Evolutionary conservation across 306 rosid genomes (phyloP).

Genomic region (Sphenostylis stenocarpa): DNA sequence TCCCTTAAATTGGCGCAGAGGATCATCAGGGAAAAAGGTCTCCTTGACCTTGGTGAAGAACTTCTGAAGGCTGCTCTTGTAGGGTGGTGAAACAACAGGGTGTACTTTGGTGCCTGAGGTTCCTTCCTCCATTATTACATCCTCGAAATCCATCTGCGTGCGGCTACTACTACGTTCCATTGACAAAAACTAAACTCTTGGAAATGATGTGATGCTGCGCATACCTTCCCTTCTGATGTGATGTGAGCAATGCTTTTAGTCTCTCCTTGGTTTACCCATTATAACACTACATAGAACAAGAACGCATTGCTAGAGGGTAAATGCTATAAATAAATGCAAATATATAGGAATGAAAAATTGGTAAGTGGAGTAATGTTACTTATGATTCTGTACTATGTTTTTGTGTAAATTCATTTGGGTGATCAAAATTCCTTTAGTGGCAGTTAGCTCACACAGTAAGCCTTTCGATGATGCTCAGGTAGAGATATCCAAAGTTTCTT

Average conservation of each 20-base stretch:
- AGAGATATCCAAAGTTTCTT: too few relatives aligned
- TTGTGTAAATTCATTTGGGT: background rate
- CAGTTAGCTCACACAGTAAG: background rate
- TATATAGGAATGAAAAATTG: background rate
- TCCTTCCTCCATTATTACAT: slow-evolving; percentile 10
- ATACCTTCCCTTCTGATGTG: background rate
- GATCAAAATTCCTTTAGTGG: background rate
- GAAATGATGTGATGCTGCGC: background rate
- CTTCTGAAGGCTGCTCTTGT: slow-evolving; percentile 45
- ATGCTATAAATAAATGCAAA: background rate
- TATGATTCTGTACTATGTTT: background rate
- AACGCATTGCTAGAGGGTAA: background rate
- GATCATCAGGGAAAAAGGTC: slow-evolving; percentile 87
- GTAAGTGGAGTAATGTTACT: background rate
- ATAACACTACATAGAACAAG: background rate
- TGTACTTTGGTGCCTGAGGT: slow-evolving; percentile 38
- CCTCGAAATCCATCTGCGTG: slow-evolving; percentile 32
- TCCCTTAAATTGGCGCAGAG: slow-evolving; percentile 83
- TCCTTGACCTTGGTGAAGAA: slow-evolving; percentile 58
- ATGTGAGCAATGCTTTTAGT: slow-evolving; percentile 13
- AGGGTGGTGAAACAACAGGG: slow-evolving; percentile 70
- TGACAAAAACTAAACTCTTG: background rate
- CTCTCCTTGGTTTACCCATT: slow-evolving; percentile 5
- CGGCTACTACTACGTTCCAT: slow-evolving; percentile 8
- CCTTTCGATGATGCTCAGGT: background rate